phyloP scores from a whole-genome alignment of 331 rosid genomes.

The Cydonia oblonga region DNA sequence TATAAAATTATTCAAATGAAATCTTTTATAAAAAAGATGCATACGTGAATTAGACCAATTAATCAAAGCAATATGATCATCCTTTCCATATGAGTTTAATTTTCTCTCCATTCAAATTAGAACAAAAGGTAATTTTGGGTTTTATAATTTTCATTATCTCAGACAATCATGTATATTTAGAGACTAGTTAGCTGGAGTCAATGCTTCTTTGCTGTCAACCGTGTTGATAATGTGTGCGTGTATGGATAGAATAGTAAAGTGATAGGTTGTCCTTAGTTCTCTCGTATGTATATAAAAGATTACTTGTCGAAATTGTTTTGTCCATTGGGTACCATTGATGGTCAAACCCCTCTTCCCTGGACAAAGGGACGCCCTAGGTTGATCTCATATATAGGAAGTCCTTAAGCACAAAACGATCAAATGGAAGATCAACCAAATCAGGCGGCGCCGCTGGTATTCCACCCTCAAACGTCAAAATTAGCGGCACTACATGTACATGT shows the following conservation, averaged over 20 bases:
- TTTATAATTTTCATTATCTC: background rate
- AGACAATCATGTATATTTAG: background rate
- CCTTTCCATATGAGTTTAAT: background rate
- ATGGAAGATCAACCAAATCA: background rate
- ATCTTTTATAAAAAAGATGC: too few relatives aligned
- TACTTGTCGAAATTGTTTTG: background rate
- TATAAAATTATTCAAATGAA: too few relatives aligned
- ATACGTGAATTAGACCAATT: too few relatives aligned
- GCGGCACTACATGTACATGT: background rate
- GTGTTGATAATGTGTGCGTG: background rate
- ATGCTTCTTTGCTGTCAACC: background rate
- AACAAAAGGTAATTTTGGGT: background rate
- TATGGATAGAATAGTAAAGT: background rate
- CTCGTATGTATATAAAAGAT: background rate
- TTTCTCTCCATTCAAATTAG: background rate
- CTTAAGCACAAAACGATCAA: background rate
- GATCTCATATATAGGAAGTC: constrained; percentile 6
- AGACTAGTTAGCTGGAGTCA: background rate
- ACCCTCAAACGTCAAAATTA: background rate
- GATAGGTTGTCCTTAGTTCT: background rate
- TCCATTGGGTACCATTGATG: constrained; percentile 5
- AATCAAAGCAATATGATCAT: background rate
- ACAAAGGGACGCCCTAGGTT: background rate
- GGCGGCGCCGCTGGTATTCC: background rate
- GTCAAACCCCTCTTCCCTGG: constrained; percentile 3